These are phyloP conservation scores for Obelidium mucronatum DNA, from an alignment of 192 early-diverging fungal genomes.

Conservation along the genomic window DNA sequence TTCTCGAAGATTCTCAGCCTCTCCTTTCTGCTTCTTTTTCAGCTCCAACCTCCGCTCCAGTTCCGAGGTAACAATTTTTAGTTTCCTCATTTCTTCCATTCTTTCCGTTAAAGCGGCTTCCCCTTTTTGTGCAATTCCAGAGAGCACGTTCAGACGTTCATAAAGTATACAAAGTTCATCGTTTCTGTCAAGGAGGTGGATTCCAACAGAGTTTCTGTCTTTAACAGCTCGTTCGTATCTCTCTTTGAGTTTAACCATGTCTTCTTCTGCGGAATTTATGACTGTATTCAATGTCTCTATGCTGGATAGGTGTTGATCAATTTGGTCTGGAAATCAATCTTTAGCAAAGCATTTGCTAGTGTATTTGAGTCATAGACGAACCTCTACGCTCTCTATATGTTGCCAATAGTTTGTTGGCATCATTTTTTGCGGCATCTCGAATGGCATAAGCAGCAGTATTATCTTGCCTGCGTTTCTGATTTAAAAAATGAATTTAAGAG, in stretches of 20 bases:
- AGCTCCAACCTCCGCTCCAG: conserved; percentile 51
- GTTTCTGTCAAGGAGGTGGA: conserved; percentile 66
- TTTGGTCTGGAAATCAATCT: conserved; percentile 55
- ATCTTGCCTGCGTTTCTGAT: conserved; percentile 58
- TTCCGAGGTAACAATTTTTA: conserved; percentile 50
- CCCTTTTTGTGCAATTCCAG: conserved; percentile 49
- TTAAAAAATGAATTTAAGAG: not conserved
- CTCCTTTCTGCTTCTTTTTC: conserved; percentile 43
- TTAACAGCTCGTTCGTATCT: conserved; percentile 59
- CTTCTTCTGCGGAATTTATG: conserved; percentile 62
- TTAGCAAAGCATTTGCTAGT: conserved; percentile 12
- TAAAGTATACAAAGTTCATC: conserved; percentile 69
- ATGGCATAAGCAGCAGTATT: conserved; percentile 63
- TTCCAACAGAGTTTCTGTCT: conserved; percentile 60
- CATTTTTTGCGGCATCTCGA: conserved; percentile 66
- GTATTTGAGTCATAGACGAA: conserved; percentile 12
- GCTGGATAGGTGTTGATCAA: conserved; percentile 62
- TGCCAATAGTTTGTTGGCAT: conserved; percentile 64
- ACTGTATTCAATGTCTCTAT: conserved; percentile 63
- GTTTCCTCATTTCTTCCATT: conserved; percentile 55
- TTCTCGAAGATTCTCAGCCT: conserved; percentile 37
- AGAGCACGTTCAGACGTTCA: conserved; percentile 60
- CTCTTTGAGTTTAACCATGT: conserved; percentile 54
- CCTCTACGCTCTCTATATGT: conserved; percentile 60
- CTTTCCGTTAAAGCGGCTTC: conserved; percentile 43